These are phyloP conservation scores for Sapria himalayana DNA, from an alignment of 345 rosid species.

Conservation along the genomic window DNA sequence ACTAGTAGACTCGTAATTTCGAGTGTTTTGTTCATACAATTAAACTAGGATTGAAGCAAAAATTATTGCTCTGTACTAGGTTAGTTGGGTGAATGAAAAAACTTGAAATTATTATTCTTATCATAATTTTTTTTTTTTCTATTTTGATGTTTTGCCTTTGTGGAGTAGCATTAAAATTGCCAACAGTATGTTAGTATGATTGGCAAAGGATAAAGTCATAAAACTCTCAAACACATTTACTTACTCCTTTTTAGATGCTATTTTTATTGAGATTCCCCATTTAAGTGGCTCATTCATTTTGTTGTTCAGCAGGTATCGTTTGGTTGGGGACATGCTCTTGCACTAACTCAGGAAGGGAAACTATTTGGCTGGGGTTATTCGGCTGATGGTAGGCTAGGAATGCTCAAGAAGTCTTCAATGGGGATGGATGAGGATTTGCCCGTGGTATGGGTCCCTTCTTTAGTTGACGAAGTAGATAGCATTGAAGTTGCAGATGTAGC, in stretches of 20 bases:
- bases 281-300: neutral
- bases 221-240: neutral
- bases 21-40: no score
- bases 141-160: no score
- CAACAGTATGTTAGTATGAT: no score
- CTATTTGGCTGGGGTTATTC: constrained; percentile 86
- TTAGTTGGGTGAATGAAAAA: no score
- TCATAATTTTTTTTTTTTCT: no score
- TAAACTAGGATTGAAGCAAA: no score
- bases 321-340: constrained; percentile 93
- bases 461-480: constrained; percentile 34
- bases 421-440: constrained; percentile 68
- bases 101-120: no score
- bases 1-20: no score
- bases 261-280: no score
- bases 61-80: no score
- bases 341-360: constrained; percentile 42
- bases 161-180: no score
- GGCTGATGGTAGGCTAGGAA: constrained; percentile 79
- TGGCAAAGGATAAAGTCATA: neutral
- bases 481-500: constrained; percentile 41
- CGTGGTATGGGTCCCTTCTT: constrained; percentile 57
- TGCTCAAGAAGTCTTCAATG: constrained; percentile 29
- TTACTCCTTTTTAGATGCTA: no score
- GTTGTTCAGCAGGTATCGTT: constrained; percentile 43